These are phyloP conservation scores for Xylaria sp. DNA, from an alignment of 2,329 filamentous ascomycete species.

Conservation along the genomic window DNA sequence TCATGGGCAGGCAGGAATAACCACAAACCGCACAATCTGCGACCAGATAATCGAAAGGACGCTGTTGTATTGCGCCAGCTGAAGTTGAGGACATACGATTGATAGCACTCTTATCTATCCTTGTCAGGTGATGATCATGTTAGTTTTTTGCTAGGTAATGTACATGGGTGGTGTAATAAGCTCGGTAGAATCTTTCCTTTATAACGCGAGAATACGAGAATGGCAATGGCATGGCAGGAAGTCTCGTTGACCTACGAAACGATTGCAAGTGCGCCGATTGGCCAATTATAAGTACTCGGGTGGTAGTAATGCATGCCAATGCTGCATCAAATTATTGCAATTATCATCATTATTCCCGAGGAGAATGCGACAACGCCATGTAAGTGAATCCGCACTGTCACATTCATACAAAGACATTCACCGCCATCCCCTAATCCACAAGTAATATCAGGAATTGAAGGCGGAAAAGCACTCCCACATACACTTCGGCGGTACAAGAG, in stretches of 20 bases:
- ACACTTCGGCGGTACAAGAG: no score
- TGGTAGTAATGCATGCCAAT: slow-evolving; percentile 21
- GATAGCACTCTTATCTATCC: neutral
- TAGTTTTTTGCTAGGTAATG: neutral
- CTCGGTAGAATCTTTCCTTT: slow-evolving; percentile 8
- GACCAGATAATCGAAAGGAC: neutral
- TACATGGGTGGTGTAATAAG: slow-evolving; percentile 7
- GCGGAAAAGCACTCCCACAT: no score
- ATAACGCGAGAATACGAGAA: slow-evolving; percentile 6
- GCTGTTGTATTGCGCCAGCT: slow-evolving; percentile 3
- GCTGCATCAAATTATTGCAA: slow-evolving; percentile 3
- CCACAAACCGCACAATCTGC: neutral
- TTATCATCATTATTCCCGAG: neutral
- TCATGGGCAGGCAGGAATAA: slow-evolving; percentile 1
- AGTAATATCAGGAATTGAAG: no score
- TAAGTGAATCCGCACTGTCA: neutral
- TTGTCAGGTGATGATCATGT: neutral
- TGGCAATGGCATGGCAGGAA: slow-evolving; percentile 15
- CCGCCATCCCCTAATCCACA: no score
- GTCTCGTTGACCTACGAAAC: neutral
- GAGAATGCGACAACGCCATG: neutral
- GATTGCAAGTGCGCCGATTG: neutral
- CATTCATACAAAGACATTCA: neutral
- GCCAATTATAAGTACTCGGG: neutral
- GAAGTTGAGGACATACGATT: neutral